Base-by-base conservation (phyloP, 2,329 filamentous ascomycete species). In the Botrytis elliptica region DNA sequence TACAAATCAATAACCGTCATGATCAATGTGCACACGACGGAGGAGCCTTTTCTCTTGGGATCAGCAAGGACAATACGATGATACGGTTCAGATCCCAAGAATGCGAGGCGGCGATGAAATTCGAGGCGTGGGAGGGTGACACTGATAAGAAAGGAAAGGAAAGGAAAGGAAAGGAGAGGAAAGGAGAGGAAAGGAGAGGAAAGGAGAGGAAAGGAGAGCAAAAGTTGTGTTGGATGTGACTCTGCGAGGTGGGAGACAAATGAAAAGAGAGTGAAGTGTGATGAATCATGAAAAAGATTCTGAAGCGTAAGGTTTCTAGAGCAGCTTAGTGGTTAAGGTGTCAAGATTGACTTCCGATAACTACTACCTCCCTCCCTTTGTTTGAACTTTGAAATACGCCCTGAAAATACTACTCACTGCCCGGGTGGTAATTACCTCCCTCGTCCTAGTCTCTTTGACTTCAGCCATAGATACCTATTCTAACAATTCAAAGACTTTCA, bases 111-210 rank as follows among this genome's bases (percentile, higher is more conserved):
- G 62, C 40, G n/a, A 65, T 46, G n/a, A 42, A 33, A 65, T 44
- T 33, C n/a, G 62, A 20, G 40, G 62, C 62, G 52, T 65, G 25
- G 62, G n/a, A 46, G 62, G 62, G 62, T 65, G 62, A 33, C 40
- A 46, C 62, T 33, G 62, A 33, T 16, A 16, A n/a, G 49, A 55
- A n/a, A 25, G 49, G 25, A n/a, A 52, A 16, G 49, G 4, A 14
- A 52, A 49, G 46, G 22, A 49, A 29, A 29, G 29, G 29, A 29
- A 52, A 49, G 46, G 22, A 49, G 9, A 12, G 46, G n/a, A n/a
- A n/a, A n/a, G n/a, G n/a, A n/a, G n/a, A n/a, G n/a, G 49, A 55
- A n/a, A 25, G 49, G 25, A n/a, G n/a, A 16, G 49, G 4, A 14
- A 52, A 49, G 46, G 22, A 49, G 1, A 29, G 29, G 29, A 29